These are phyloP conservation scores for Begonia fuchsioides DNA, from an alignment of 306 rosid species.

Conservation along the genomic window DNA sequence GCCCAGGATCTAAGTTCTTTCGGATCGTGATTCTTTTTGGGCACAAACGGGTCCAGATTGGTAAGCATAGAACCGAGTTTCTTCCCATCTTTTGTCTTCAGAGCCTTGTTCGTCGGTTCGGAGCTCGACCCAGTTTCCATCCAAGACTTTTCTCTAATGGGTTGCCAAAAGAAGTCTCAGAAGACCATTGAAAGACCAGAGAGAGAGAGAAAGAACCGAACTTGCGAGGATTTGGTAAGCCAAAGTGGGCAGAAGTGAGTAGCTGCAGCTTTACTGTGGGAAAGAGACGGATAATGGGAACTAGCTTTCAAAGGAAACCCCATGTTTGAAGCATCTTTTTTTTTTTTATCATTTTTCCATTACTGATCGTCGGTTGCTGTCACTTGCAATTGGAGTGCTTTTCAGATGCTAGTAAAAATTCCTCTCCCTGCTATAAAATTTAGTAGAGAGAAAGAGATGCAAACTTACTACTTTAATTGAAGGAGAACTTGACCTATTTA, in stretches of 20 bases:
- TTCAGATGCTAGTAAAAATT: background rate
- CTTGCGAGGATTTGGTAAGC: conserved; percentile 9
- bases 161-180: conserved; percentile 7
- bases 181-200: background rate
- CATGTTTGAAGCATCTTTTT: conserved; percentile 10
- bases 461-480: no score
- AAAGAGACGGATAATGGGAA: background rate
- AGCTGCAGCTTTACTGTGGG: conserved; percentile 3
- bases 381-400: background rate
- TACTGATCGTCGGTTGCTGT: background rate
- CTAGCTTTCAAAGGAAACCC: background rate
- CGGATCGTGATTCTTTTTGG: conserved; percentile 55
- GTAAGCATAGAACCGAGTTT: conserved; percentile 20
- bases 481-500: no score
- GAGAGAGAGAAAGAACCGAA: conserved; percentile 10
- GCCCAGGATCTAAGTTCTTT: conserved; percentile 80
- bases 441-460: no score
- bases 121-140: conserved; percentile 48
- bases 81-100: conserved; percentile 16
- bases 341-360: background rate
- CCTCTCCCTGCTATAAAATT: no score
- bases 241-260: background rate
- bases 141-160: conserved; percentile 12
- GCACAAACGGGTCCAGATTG: conserved; percentile 47
- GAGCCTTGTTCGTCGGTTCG: conserved; percentile 11